These are phyloP conservation scores for Carex cristatella DNA, from an alignment of 176 grass and related monocot genomes.

Conservation along the genomic window DNA sequence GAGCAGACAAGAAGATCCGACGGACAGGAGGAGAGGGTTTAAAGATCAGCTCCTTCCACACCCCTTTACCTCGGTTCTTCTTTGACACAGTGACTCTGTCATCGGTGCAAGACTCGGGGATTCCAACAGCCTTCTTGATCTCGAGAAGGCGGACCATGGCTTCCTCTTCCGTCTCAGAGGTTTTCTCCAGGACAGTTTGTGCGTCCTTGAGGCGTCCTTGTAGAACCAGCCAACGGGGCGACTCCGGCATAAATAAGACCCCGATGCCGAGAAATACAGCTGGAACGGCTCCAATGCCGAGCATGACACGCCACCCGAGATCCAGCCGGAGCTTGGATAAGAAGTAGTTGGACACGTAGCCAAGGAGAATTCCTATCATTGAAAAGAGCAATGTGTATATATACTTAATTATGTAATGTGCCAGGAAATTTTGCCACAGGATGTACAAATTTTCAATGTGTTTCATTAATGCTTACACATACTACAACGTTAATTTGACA, in stretches of 20 bases:
- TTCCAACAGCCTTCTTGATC: slow-evolving; percentile 44
- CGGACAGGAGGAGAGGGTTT: slow-evolving; percentile 2
- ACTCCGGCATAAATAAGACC: slow-evolving; percentile 74
- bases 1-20: slow-evolving; percentile 8
- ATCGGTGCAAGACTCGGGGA: background rate
- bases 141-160: slow-evolving; percentile 34
- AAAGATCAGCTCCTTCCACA: slow-evolving; percentile 39
- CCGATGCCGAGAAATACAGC: slow-evolving; percentile 44
- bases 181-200: slow-evolving; percentile 40
- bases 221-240: slow-evolving; percentile 80
- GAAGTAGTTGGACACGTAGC: slow-evolving; percentile 61
- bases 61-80: slow-evolving; percentile 6
- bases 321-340: slow-evolving; percentile 42
- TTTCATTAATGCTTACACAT: background rate
- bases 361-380: slow-evolving; percentile 44
- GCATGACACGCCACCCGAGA: slow-evolving; percentile 63
- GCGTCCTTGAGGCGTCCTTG: slow-evolving; percentile 52
- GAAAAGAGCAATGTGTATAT: background rate
- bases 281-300: slow-evolving; percentile 35
- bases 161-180: slow-evolving; percentile 51
- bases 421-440: background rate
- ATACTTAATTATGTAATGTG: background rate
- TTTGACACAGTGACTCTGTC: background rate
- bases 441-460: background rate
- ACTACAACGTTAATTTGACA: background rate